Percentiles rank a stretch among this genome's conserved stretches.
phyloP scores from a whole-genome alignment of 306 rosid species.

The Rubus idaeus region DNA sequence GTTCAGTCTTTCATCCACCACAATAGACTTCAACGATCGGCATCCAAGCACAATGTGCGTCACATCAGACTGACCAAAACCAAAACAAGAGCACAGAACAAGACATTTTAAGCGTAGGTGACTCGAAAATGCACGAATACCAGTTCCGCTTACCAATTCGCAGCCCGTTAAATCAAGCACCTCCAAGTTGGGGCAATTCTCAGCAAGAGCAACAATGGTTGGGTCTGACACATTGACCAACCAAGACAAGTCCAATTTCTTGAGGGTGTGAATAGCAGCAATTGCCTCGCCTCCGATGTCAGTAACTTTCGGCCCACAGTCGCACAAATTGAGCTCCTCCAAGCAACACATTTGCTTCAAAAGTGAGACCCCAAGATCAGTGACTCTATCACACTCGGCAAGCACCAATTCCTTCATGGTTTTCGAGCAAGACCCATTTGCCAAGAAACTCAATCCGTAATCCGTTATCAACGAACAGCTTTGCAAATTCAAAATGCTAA shows the following conservation, averaged over 20 bases:
- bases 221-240: constrained; percentile 26
- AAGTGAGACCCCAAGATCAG: no score
- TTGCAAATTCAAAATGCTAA: constrained; percentile 23
- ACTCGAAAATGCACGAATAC: background rate
- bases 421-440: constrained; percentile 25
- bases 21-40: no score
- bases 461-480: constrained; percentile 38
- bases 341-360: constrained; percentile 7
- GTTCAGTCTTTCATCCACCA: no score
- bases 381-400: background rate
- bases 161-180: background rate
- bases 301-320: no score
- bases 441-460: constrained; percentile 24
- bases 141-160: no score
- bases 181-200: constrained; percentile 9
- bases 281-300: background rate
- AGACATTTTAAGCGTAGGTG: background rate
- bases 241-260: constrained; percentile 29
- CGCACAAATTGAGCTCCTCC: constrained; percentile 25
- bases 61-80: no score
- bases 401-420: constrained; percentile 23
- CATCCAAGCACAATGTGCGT: no score
- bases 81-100: no score
- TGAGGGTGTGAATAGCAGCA: constrained; percentile 20
- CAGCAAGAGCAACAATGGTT: constrained; percentile 30